Conservation (phyloP, 768 basidiomycete genomes). For the Podaxis sp. region DNA sequence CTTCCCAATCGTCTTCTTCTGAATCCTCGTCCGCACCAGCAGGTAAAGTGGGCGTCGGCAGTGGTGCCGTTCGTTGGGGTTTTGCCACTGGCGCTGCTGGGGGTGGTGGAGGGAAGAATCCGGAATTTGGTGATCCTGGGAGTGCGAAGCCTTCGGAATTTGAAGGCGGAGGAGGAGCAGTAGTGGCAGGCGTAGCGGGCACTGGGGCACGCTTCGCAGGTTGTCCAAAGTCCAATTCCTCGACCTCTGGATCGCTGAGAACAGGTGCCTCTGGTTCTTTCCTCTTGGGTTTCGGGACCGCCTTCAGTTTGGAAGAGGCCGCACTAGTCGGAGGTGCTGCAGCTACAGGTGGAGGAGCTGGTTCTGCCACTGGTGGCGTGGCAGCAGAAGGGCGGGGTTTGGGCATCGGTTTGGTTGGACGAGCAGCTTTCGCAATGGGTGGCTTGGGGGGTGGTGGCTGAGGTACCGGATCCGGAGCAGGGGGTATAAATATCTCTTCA, state of each 20-base stretch:
- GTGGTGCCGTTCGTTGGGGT: background rate
- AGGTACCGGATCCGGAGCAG: conserved; percentile 20
- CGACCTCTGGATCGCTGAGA: conserved; percentile 3
- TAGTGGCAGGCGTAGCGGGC: background rate
- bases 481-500: conserved; percentile 27
- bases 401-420: conserved; percentile 26
- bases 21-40: conserved; percentile 13
- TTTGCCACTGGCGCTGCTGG: background rate
- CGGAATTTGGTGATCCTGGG: conserved; percentile 12
- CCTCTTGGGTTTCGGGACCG: conserved; percentile 1
- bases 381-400: conserved; percentile 17
- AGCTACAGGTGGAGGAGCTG: conserved; percentile 21
- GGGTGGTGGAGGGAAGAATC: conserved; percentile 11
- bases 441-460: conserved; percentile 31
- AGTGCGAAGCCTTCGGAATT: conserved; percentile 11
- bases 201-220: conserved; percentile 12
- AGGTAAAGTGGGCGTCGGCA: background rate
- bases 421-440: conserved; percentile 26
- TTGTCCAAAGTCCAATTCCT: conserved; percentile 7
- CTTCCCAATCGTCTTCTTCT: conserved; percentile 18
- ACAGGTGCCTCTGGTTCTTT: conserved; percentile 1
- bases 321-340: conserved; percentile 30
- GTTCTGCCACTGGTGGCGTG: conserved; percentile 9
- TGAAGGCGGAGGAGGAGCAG: conserved; percentile 1
- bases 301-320: conserved; percentile 22